phyloP scores from a whole-genome alignment of 306 rosid species.

The Quercus mongolica region DNA sequence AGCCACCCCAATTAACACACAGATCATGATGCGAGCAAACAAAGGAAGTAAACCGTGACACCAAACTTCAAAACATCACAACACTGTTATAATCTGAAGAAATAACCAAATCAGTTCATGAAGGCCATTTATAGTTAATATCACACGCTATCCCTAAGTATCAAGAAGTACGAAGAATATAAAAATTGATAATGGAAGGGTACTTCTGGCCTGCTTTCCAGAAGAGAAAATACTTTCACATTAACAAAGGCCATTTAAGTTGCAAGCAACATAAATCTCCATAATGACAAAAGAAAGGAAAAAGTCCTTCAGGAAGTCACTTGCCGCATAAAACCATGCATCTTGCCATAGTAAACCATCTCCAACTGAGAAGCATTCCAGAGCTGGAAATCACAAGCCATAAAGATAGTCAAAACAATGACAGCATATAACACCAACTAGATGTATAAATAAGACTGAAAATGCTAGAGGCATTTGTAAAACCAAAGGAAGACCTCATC shows the following conservation, averaged over 20 bases:
- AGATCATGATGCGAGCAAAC: neutral
- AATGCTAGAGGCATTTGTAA: constrained; percentile 7
- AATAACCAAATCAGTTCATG: neutral
- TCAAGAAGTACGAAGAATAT: neutral
- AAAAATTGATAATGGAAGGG: neutral
- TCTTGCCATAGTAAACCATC: constrained; percentile 90
- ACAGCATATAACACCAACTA: neutral
- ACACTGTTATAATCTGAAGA: neutral
- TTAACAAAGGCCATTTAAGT: neutral
- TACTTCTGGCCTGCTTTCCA: too few species aligned
- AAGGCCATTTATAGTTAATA: neutral
- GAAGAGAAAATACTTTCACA: neutral
- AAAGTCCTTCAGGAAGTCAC: constrained; percentile 17
- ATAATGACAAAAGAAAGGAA: neutral
- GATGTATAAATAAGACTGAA: constrained; percentile 1
- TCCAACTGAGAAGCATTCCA: constrained; percentile 98
- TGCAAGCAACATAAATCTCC: constrained; percentile 15
- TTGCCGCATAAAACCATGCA: constrained; percentile 97
- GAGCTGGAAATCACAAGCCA: constrained; percentile 53
- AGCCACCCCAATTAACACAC: neutral
- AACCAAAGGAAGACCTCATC: neutral
- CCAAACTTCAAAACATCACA: neutral
- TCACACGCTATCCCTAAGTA: neutral
- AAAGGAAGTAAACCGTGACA: neutral
- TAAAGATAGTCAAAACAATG: neutral